Conservation (phyloP, 768 basidiomycete species). For the Boletus barrowsii region DNA sequence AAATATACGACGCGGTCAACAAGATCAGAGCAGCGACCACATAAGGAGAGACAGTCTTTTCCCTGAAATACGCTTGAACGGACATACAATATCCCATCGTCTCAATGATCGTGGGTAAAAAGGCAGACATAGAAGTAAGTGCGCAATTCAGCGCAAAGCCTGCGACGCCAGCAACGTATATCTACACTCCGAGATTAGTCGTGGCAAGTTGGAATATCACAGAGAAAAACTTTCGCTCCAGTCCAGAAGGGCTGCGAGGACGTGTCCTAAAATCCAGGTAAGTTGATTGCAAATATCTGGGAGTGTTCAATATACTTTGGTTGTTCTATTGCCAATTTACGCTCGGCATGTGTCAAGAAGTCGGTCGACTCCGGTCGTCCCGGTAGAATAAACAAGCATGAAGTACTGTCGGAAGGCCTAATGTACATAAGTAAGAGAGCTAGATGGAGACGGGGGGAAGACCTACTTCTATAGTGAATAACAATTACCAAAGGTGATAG, state of each 20-base stretch:
- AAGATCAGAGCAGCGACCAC: conserved; percentile 41
- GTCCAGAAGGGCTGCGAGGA: conserved; percentile 43
- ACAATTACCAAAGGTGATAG: too few species aligned
- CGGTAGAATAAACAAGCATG: conserved; percentile 30
- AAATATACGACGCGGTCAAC: conserved; percentile 35
- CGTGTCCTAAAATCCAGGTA: conserved; percentile 32
- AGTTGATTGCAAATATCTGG: not conserved
- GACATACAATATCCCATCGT: conserved; percentile 46
- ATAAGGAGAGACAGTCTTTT: conserved; percentile 45
- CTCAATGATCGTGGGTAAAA: conserved; percentile 54
- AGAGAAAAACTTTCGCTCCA: conserved; percentile 35
- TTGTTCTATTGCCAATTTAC: conserved; percentile 36
- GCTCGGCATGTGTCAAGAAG: conserved; percentile 33
- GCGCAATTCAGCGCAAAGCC: conserved; percentile 50
- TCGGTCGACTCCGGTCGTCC: conserved; percentile 32
- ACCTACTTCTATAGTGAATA: conserved; percentile 30
- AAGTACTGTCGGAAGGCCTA: conserved; percentile 56
- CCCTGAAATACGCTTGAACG: not conserved
- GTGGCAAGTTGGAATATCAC: not conserved
- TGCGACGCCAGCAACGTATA: conserved; percentile 46
- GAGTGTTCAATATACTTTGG: conserved; percentile 26
- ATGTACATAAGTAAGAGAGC: not conserved
- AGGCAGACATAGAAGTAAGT: conserved; percentile 48
- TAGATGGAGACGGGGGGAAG: not conserved
- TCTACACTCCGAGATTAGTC: conserved; percentile 19